These are phyloP conservation scores for Russula dissimulans DNA, from an alignment of 768 basidiomycete genomes.

Conservation along the genomic window DNA sequence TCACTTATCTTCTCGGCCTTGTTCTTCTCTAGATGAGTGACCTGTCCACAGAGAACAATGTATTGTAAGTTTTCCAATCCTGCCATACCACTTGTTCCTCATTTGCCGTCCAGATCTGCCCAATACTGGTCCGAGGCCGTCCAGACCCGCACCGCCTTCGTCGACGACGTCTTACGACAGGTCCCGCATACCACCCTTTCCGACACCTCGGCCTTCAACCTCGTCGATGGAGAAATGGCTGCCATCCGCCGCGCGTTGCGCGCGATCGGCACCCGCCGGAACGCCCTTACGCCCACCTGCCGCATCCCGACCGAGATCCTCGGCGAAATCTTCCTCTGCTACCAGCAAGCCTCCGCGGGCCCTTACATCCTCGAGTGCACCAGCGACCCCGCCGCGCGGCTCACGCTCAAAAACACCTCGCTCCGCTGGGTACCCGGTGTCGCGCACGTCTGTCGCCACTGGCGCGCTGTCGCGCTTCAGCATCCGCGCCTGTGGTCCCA, in stretches of 20 bases:
- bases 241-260: conserved; percentile 6
- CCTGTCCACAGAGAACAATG: neutral
- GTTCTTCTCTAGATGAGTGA: neutral
- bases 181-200: conserved; percentile 4
- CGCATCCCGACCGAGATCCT: conserved; percentile 14
- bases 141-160: conserved; percentile 6
- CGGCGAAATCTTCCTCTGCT: conserved; percentile 11
- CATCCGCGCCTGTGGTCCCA: conserved; percentile 8
- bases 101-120: neutral
- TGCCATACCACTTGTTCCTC: neutral
- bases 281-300: conserved; percentile 9
- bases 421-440: conserved; percentile 9
- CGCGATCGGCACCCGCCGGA: conserved; percentile 6
- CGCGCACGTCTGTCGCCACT: conserved; percentile 12
- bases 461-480: conserved; percentile 7
- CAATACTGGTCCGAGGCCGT: conserved; percentile 12
- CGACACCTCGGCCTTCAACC: neutral
- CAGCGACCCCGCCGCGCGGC: neutral
- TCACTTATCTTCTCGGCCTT: no score
- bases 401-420: neutral
- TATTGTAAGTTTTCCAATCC: conserved; percentile 3
- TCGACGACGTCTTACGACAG: conserved; percentile 5
- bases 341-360: neutral
- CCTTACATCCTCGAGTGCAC: neutral
- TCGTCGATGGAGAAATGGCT: conserved; percentile 8